Base-by-base conservation (phyloP, 371 early-diverging fungal species). In the Mortierella sp. region DNA sequence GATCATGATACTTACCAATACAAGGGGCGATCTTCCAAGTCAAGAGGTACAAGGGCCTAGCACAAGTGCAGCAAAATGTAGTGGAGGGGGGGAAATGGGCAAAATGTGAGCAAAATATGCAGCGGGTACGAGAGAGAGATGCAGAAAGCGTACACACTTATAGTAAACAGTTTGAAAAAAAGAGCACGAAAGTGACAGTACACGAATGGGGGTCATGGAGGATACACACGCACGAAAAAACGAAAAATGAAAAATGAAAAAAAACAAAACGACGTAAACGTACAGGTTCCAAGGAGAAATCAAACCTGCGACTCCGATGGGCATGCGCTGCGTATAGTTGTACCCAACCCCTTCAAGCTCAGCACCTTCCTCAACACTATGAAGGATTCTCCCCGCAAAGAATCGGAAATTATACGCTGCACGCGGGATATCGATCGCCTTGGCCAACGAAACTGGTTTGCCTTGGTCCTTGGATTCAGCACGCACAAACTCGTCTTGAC, bases 21-120 rank as follows among this genome's bases (percentile, higher is more conserved):
- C 92, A 92, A 0, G 96, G 95, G 9, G 96, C 96, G 70, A 96
- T 92, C 88, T 96, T 96, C 94, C 95, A 94, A 10, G 95, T 94
- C 47, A 96, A 84, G 60, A 95, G 88, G 78, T 94, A 95, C 74
- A 95, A 73, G 3, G 96, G 95, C 72, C 91, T 90, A 82, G 68
- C 70, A 74, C 45, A 57, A 11, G 57, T 44, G 52, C 52, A 50
- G 52, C 52, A n/a, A 57, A 57, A 16, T 16, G 34, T 14, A 31
- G 2, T 11, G 24, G 42, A 38, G 42, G 21, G 34, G 34, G 24
- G 9, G 21, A 65, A 38, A 55, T 50, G 24, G 24, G 38, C 42
- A 68, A 38, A 68, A 72, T 50, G 50, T 28, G 58, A 28, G 31
- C 38, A 31, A 24, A 52, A 19, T 14, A 58, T 57, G 21, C 14